Conservation (phyloP, 208 protist species). For the Leishmania amazonensis region DNA sequence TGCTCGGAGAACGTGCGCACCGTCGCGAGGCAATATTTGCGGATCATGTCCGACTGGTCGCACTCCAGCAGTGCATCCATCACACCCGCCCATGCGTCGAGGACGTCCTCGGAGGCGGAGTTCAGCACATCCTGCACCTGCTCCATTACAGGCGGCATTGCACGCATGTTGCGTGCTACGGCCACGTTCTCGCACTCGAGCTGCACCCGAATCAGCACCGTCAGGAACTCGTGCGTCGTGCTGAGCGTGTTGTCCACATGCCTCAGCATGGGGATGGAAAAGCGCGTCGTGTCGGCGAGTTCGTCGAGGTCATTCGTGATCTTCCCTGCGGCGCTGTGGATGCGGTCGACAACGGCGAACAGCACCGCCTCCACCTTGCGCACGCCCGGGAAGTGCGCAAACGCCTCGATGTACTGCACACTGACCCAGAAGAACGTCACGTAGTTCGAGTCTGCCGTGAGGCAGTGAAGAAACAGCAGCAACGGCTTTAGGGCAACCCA, state of each 20-base stretch:
- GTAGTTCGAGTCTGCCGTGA: slow-evolving; percentile 88
- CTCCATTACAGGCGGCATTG: slow-evolving; percentile 72
- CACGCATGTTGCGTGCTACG: slow-evolving; percentile 59
- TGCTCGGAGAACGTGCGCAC: slow-evolving; percentile 65
- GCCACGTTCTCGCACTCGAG: slow-evolving; percentile 88
- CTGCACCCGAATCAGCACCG: slow-evolving; percentile 80
- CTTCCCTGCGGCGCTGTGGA: slow-evolving; percentile 52
- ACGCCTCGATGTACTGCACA: slow-evolving; percentile 85
- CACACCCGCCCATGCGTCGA: slow-evolving; percentile 68
- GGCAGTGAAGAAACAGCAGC: slow-evolving; percentile 70
- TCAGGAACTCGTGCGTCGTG: slow-evolving; percentile 64
- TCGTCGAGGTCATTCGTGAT: slow-evolving; percentile 54
- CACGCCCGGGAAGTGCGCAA: slow-evolving; percentile 65
- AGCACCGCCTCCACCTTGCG: slow-evolving; percentile 70
- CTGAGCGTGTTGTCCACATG: slow-evolving; percentile 49
- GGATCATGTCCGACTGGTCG: slow-evolving; percentile 51
- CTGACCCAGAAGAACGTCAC: slow-evolving; percentile 87
- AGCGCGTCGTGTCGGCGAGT: slow-evolving; percentile 35
- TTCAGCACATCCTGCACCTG: slow-evolving; percentile 77
- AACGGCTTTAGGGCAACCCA: slow-evolving; percentile 79
- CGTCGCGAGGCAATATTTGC: slow-evolving; percentile 63
- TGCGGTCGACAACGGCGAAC: slow-evolving; percentile 76
- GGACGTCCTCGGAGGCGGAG: slow-evolving; percentile 61
- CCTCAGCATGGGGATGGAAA: slow-evolving; percentile 57
- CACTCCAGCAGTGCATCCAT: slow-evolving; percentile 60